Evolutionary conservation across 2,329 filamentous ascomycete species (phyloP).

Genomic region (Paramyrothecium roridum): DNA sequence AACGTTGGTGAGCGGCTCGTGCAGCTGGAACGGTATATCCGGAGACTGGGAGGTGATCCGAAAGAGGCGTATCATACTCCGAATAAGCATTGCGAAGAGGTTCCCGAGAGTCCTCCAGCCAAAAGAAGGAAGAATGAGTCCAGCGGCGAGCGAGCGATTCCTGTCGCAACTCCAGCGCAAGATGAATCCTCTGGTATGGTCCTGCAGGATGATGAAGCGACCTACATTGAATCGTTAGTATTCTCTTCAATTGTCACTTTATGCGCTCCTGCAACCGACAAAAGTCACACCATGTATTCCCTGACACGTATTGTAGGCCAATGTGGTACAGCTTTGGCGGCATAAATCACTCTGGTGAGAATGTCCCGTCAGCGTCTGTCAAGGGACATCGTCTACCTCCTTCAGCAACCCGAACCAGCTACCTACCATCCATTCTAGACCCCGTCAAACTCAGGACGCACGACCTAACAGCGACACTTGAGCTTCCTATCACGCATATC

Average conservation of each 20-base stretch:
- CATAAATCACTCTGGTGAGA: not conserved
- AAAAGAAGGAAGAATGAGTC: not conserved
- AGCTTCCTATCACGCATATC: not conserved
- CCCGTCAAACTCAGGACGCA: not conserved
- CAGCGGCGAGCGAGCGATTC: not conserved
- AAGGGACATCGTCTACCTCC: not conserved
- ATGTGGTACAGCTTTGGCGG: conserved; percentile 3
- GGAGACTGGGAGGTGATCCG: not conserved
- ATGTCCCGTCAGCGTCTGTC: not conserved
- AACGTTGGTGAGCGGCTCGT: not conserved
- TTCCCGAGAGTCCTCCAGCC: not conserved
- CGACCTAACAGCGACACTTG: not conserved
- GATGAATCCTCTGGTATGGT: no score
- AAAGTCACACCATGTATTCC: no score
- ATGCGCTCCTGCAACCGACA: no score
- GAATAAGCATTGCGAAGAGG: not conserved
- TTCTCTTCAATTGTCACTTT: no score
- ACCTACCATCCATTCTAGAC: not conserved
- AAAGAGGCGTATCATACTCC: not conserved
- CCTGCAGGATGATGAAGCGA: not conserved
- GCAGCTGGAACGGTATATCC: not conserved
- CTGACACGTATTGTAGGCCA: not conserved
- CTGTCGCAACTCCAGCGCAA: no score
- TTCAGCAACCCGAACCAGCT: not conserved
- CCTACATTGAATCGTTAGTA: conserved; percentile 2